Evolutionary conservation across 176 grass and related monocot species (phyloP), one percentile per base, ranked within the genome.

Genomic region (Oryza glumipatula): DNA sequence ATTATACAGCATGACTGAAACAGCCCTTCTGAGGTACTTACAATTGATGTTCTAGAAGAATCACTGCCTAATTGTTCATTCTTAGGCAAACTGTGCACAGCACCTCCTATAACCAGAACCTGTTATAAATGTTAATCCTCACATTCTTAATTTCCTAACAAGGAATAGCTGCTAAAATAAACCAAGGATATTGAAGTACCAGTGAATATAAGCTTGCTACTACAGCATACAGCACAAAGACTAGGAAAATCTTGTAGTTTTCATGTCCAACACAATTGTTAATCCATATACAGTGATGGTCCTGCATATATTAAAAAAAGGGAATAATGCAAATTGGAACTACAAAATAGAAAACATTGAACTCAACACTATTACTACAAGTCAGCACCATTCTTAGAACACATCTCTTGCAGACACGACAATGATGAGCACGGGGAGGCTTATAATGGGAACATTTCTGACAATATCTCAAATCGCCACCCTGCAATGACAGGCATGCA

Each of bases 221-320:
- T 70, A 95, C 93, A 72, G 84, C 89, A 88, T 96, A 96, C 23
- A 99, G 47, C 54, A 99, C 81, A 71, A 99, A 96, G 28, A 96
- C 24, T 66, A 99, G 68, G 67, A 94, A 99, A 32, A 92, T 54
- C 68, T 96, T 99, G 74, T 99, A 99, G 85, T 99, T 99, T 78
- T 86, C 88, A 74, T 99, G 91, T 39, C 93, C 96, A 19, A 99
- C 93, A 43, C 96, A 99, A 85, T 96, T 99, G 84, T 96, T 99
- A 89, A 99, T 99, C 96, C 91, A 99, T 68, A 99, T 86, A 69
- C 96, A 99, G 70, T 99, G 93, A 74, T 99, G 96, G 80, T 99
- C 93, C 93, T 99, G 88, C 74, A 87, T 14, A 30, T 23, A 85
- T 78, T 78, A 17, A 46, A 87, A 32, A 19, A 30, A 43, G 10